Evolutionary conservation across 2,329 filamentous ascomycete genomes (phyloP), one percentile per base, ranked within the genome.

Genomic region (Dryadomyces quercus-mongolicae): DNA sequence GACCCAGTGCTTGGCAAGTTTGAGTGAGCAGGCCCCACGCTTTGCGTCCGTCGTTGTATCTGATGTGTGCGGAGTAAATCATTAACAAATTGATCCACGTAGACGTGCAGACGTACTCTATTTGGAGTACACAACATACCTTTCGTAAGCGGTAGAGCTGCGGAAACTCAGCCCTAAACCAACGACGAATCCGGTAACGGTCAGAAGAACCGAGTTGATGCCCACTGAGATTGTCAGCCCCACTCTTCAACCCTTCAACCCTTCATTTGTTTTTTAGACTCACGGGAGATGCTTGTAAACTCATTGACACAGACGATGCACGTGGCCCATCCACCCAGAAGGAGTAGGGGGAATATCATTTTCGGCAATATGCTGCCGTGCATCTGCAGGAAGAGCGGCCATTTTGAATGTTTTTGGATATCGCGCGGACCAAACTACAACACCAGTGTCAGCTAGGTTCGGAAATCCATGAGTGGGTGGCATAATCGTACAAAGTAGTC

Each of bases 141-240:
- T 79, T 68, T 91, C 87, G 62, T 91, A 91, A 12, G 86, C 86
- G 2, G 86, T 88, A 1, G 84, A 84, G 58, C 81, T 88, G 54
- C 86, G 83, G 72, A 92, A 90, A 18, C 84, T 88, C 57, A 92
- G 73, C 13, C 84, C 78, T 63, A 91, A 68, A 78, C 84, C 83
- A 64, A 91, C 86, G 56, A 91, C 85, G 69, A 91, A 91, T 82
- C 87, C 87, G 31, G 87, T 80, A 21, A 92, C 82, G 0, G 86
- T 91, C 47, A 91, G 75, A 18, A 92, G 74, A 44, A 88, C 75
- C 18, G 75, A 81, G 63, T 77, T 76, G 58, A 90, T 80, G 48
- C 74, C 76, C 46, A 69, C 64, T 67, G 16, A 18, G 84, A 7
- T 40, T 45, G 51, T 9, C 4, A 21, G 15, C 3, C 25, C 25